phyloP scores from a whole-genome alignment of 495 filamentous ascomycete genomes.

The Lentithecium fluviatile region DNA sequence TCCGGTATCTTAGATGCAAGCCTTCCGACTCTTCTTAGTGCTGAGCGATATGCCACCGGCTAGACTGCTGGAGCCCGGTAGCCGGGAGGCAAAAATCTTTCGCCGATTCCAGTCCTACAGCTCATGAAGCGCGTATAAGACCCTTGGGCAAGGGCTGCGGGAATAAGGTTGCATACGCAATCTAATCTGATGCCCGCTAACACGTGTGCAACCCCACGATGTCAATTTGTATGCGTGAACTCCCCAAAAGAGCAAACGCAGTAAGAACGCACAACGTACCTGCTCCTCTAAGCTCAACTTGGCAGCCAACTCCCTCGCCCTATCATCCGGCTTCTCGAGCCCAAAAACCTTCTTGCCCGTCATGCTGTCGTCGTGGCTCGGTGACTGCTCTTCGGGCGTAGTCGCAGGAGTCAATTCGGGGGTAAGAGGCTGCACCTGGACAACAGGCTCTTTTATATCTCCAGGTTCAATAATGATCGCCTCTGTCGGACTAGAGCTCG shows the following conservation, averaged over 20 bases:
- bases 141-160: not conserved
- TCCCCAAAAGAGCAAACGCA: not conserved
- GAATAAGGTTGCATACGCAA: slow-evolving; percentile 5
- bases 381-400: slow-evolving; percentile 21
- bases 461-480: slow-evolving; percentile 1
- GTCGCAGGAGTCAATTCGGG: slow-evolving; percentile 15
- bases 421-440: slow-evolving; percentile 20
- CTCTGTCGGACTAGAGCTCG: slow-evolving; percentile 26
- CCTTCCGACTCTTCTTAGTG: too few relatives aligned
- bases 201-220: too few relatives aligned
- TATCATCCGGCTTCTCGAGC: slow-evolving; percentile 35
- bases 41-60: too few relatives aligned
- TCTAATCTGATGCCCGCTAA: not conserved
- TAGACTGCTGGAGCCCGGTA: too few relatives aligned
- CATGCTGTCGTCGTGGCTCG: slow-evolving; percentile 22
- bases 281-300: slow-evolving; percentile 36
- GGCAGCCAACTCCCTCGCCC: slow-evolving; percentile 33
- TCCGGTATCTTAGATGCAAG: too few relatives aligned
- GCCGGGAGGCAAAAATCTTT: too few relatives aligned
- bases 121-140: not conserved
- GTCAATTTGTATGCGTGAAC: too few relatives aligned
- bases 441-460: slow-evolving; percentile 29
- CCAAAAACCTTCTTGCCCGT: slow-evolving; percentile 31
- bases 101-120: too few relatives aligned
- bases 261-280: slow-evolving; percentile 26